Conservation (phyloP, 768 basidiomycete species). For the Myochromella boudieri region DNA sequence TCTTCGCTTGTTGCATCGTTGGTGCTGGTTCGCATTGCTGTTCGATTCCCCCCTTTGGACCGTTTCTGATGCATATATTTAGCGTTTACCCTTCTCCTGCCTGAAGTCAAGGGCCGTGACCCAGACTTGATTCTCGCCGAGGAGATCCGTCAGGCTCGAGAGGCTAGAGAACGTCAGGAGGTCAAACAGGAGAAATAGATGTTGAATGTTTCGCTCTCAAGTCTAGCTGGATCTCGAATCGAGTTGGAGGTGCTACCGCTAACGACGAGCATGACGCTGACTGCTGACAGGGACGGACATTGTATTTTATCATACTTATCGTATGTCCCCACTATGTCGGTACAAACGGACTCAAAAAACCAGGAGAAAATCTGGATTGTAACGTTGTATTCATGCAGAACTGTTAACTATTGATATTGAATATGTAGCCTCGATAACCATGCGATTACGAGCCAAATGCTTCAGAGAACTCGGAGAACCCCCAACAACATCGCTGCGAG, state of each 20-base stretch:
- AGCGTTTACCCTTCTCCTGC: constrained; percentile 35
- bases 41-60: background rate
- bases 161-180: too few relatives aligned
- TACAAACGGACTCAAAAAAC: background rate
- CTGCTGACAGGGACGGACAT: background rate
- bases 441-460: too few relatives aligned
- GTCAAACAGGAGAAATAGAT: too few relatives aligned
- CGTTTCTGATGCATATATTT: background rate
- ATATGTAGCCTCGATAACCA: too few relatives aligned
- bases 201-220: too few relatives aligned
- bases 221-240: background rate
- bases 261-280: background rate
- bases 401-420: too few relatives aligned
- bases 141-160: constrained; percentile 24
- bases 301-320: too few relatives aligned
- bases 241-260: background rate
- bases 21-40: constrained; percentile 41
- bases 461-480: background rate
- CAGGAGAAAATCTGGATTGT: too few relatives aligned
- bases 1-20: constrained; percentile 60
- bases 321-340: too few relatives aligned
- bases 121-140: constrained; percentile 35
- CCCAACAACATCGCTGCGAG: background rate
- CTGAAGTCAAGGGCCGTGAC: constrained; percentile 40
- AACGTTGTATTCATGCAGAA: too few relatives aligned